These are phyloP conservation scores for Neurospora sp. DNA, from an alignment of 2,329 filamentous ascomycete genomes.

Conservation along the genomic window DNA sequence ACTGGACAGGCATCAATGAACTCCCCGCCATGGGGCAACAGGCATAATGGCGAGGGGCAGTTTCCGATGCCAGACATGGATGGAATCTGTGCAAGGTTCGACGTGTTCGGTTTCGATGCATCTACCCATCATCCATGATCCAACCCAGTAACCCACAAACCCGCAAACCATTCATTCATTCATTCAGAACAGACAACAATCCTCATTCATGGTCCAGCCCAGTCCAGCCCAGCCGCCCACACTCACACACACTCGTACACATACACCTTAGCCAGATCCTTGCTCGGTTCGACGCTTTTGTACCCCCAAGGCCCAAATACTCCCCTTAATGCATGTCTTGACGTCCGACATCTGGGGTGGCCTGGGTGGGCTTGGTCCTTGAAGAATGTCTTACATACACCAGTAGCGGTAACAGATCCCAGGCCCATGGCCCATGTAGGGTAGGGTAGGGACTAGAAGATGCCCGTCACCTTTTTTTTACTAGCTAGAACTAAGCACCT, in stretches of 20 bases:
- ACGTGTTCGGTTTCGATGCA: neutral
- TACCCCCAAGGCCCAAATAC: neutral
- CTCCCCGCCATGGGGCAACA: neutral
- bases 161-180: neutral
- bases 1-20: neutral
- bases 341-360: neutral
- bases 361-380: neutral
- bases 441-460: neutral
- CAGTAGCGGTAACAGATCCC: neutral
- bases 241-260: neutral
- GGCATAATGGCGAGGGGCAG: neutral
- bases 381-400: neutral
- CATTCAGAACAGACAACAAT: neutral
- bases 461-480: neutral
- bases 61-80: neutral
- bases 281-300: neutral
- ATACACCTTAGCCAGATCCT: neutral
- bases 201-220: neutral
- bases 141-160: neutral
- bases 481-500: neutral
- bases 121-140: neutral
- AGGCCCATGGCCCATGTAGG: neutral
- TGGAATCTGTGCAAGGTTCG: neutral
- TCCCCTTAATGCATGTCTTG: neutral
- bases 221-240: neutral